Conservation (phyloP, 1,139 yeast genomes). For the Taphrina communis region DNA sequence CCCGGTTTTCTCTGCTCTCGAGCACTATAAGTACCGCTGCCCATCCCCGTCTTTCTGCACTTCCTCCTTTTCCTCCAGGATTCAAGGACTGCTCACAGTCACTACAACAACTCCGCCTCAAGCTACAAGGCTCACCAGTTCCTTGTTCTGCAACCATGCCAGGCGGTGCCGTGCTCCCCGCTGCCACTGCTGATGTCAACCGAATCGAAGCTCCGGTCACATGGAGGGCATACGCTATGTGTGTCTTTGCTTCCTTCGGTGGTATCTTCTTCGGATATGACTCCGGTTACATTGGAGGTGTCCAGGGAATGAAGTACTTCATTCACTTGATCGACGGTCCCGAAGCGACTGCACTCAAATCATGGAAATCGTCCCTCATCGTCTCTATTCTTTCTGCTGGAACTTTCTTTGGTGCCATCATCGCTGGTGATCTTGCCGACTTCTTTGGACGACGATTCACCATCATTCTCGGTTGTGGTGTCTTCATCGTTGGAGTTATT, state of each 20-base stretch:
- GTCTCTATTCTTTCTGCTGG: slow-evolving; percentile 62
- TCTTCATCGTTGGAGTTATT: slow-evolving; percentile 53
- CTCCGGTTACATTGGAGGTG: slow-evolving; percentile 66
- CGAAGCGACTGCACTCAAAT: slow-evolving; percentile 41
- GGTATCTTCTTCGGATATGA: slow-evolving; percentile 67
- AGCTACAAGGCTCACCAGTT: background rate
- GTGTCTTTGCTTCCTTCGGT: slow-evolving; percentile 60
- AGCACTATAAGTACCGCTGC: slow-evolving; percentile 5
- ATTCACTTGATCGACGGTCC: slow-evolving; percentile 53
- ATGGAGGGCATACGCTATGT: slow-evolving; percentile 44
- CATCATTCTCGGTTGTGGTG: slow-evolving; percentile 27
- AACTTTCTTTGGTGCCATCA: slow-evolving; percentile 53
- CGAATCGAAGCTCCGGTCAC: slow-evolving; percentile 43
- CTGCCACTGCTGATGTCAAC: slow-evolving; percentile 31
- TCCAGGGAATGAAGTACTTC: slow-evolving; percentile 62
- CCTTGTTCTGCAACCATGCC: slow-evolving; percentile 13
- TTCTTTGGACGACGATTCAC: slow-evolving; percentile 47
- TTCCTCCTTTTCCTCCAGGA: slow-evolving; percentile 19
- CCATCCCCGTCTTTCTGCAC: slow-evolving; percentile 14
- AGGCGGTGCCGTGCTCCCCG: slow-evolving; percentile 39
- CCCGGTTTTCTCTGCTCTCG: background rate
- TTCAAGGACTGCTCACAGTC: background rate
- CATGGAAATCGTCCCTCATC: slow-evolving; percentile 54
- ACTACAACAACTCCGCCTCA: background rate
- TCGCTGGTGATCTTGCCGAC: slow-evolving; percentile 65